Percentiles rank a stretch among this genome's conserved stretches.
These are phyloP conservation scores for Scleromitrula shiraiana DNA, from an alignment of 2,329 filamentous ascomycete genomes.

Conservation along the genomic window DNA sequence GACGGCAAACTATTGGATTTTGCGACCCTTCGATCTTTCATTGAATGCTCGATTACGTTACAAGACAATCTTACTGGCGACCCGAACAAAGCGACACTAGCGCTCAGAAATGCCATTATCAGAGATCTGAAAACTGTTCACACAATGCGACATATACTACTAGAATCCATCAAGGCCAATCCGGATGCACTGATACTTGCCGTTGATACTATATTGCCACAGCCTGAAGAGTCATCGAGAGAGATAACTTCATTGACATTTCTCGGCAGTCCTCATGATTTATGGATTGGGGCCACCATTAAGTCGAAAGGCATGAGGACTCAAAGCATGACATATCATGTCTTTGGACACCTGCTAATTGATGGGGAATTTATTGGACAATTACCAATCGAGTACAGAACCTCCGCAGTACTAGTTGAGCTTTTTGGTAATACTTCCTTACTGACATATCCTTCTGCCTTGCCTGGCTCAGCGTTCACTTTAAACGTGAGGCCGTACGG, in stretches of 20 bases:
- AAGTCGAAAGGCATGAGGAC: conserved; percentile 18
- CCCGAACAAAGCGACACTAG: conserved; percentile 28
- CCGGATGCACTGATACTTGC: conserved; percentile 29
- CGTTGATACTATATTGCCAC: conserved; percentile 37
- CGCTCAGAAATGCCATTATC: conserved; percentile 34
- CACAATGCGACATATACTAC: conserved; percentile 31
- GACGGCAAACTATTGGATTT: neutral
- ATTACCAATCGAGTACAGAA: conserved; percentile 43
- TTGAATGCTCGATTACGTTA: conserved; percentile 36
- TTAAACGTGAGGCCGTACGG: conserved; percentile 29
- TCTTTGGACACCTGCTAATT: conserved; percentile 42
- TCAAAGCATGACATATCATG: conserved; percentile 36
- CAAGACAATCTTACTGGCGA: conserved; percentile 39
- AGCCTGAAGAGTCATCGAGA: conserved; percentile 20
- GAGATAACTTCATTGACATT: conserved; percentile 21
- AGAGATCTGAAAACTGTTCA: conserved; percentile 40
- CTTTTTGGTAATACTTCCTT: conserved; percentile 48
- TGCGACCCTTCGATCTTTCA: conserved; percentile 26
- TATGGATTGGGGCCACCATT: conserved; percentile 31
- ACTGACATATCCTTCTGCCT: conserved; percentile 42
- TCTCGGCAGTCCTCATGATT: conserved; percentile 21
- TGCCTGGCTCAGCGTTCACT: conserved; percentile 46
- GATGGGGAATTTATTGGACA: conserved; percentile 42
- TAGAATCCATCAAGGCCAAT: conserved; percentile 28
- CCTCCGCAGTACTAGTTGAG: conserved; percentile 35